Conservation (phyloP, 1,139 yeast genomes). For the Debaryomyces psychrophilus region DNA sequence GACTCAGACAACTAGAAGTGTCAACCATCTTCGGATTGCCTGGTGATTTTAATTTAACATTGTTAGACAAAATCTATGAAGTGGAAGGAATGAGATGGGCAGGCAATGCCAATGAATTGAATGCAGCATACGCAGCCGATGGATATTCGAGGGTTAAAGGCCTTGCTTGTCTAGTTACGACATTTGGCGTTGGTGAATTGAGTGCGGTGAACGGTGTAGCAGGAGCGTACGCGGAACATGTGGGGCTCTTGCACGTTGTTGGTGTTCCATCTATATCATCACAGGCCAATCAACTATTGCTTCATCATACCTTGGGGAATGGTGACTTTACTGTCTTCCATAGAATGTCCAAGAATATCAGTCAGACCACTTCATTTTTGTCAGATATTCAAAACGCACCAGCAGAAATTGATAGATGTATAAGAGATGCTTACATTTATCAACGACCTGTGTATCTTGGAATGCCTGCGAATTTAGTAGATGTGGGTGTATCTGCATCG, state of each 20-base stretch:
- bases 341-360: constrained; percentile 62
- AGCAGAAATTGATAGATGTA: constrained; percentile 69
- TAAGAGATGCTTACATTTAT: constrained; percentile 67
- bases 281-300: constrained; percentile 41
- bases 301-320: constrained; percentile 51
- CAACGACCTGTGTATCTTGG: constrained; percentile 88
- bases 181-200: constrained; percentile 48
- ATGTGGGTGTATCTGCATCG: constrained; percentile 57
- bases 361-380: constrained; percentile 66
- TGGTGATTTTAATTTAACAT: constrained; percentile 43
- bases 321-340: constrained; percentile 52
- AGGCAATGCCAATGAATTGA: constrained; percentile 48
- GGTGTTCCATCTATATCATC: constrained; percentile 44
- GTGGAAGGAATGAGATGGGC: constrained; percentile 45
- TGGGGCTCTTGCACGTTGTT: constrained; percentile 43
- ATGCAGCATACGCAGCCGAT: constrained; percentile 49
- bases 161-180: constrained; percentile 41
- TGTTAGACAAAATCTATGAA: constrained; percentile 43
- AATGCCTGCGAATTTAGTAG: constrained; percentile 80
- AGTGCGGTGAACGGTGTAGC: constrained; percentile 46
- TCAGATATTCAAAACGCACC: constrained; percentile 68
- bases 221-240: constrained; percentile 48
- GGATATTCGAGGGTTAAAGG: constrained; percentile 46
- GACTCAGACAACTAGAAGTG: constrained; percentile 45
- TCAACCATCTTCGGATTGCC: constrained; percentile 47